Percentiles rank a stretch among this genome's conserved stretches.
Conservation (phyloP, 2,329 filamentous ascomycete species). For the Cylindrodendrum hubeiense region DNA sequence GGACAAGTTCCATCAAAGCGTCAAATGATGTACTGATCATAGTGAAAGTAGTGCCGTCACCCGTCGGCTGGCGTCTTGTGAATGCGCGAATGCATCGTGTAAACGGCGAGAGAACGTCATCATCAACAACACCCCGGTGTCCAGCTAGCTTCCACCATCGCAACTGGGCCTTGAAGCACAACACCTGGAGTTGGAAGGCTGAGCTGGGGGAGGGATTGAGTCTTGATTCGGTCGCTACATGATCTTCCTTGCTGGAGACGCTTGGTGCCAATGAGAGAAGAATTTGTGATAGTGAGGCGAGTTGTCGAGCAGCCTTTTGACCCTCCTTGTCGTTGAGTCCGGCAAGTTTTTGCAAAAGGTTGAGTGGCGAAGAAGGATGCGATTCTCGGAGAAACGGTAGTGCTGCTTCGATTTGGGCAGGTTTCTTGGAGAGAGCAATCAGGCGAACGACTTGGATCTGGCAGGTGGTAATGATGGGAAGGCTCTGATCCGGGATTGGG, state of each 20-base stretch:
- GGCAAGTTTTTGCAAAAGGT: conserved; percentile 64
- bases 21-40: conserved; percentile 49
- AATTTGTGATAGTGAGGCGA: conserved; percentile 75
- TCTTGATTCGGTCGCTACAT: conserved; percentile 63
- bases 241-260: conserved; percentile 73
- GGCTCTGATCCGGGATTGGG: conserved; percentile 56
- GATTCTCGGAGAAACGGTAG: conserved; percentile 67
- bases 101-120: conserved; percentile 75
- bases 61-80: conserved; percentile 61
- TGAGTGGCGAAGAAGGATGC: conserved; percentile 68
- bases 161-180: conserved; percentile 73
- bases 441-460: conserved; percentile 76
- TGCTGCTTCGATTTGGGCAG: conserved; percentile 68
- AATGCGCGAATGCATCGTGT: conserved; percentile 73
- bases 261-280: conserved; percentile 76
- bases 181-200: conserved; percentile 72
- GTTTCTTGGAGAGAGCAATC: conserved; percentile 70
- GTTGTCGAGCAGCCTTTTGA: conserved; percentile 72
- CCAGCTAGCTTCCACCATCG: conserved; percentile 74
- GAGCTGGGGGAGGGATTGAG: conserved; percentile 67
- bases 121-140: conserved; percentile 70
- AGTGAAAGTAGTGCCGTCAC: conserved; percentile 53
- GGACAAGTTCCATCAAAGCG: conserved; percentile 48
- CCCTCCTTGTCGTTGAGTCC: conserved; percentile 58
- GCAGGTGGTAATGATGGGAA: conserved; percentile 70